phyloP scores from a whole-genome alignment of 306 rosid genomes.

The Quercus robur region DNA sequence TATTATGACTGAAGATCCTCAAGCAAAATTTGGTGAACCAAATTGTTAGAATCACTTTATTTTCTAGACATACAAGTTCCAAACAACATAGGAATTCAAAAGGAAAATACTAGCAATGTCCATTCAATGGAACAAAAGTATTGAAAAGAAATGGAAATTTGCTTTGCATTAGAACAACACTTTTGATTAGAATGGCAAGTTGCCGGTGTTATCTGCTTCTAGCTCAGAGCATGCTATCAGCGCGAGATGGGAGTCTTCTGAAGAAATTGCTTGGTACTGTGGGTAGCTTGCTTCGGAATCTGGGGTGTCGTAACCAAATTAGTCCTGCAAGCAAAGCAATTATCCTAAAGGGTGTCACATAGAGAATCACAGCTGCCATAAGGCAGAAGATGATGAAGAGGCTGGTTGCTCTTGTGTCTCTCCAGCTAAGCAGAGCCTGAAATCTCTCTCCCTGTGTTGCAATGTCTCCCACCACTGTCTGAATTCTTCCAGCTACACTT shows the following conservation, averaged over 20 bases:
- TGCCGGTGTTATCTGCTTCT: not conserved
- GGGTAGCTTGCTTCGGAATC: conserved; percentile 75
- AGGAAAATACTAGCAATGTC: not conserved
- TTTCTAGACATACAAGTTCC: not conserved
- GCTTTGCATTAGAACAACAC: not conserved
- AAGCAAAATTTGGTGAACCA: not conserved
- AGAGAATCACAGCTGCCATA: conserved; percentile 48
- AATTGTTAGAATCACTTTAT: not conserved
- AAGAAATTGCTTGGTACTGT: conserved; percentile 66
- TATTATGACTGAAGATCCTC: not conserved
- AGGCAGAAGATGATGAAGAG: conserved; percentile 45
- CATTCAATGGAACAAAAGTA: not conserved
- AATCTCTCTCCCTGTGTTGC: conserved; percentile 73
- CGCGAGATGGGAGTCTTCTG: conserved; percentile 70
- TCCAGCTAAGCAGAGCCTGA: conserved; percentile 52
- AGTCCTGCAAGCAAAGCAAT: conserved; percentile 54
- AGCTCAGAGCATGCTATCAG: conserved; percentile 69
- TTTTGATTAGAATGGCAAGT: not conserved
- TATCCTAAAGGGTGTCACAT: conserved; percentile 56
- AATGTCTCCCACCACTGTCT: conserved; percentile 61
- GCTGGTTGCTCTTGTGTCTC: conserved; percentile 65
- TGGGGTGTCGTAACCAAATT: conserved; percentile 69
- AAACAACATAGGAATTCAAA: not conserved
- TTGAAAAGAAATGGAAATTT: not conserved
- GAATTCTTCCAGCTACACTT: conserved; percentile 71